Evolutionary conservation across 208 protist species (phyloP).

Genomic region (Blechomonas ayalai): DNA sequence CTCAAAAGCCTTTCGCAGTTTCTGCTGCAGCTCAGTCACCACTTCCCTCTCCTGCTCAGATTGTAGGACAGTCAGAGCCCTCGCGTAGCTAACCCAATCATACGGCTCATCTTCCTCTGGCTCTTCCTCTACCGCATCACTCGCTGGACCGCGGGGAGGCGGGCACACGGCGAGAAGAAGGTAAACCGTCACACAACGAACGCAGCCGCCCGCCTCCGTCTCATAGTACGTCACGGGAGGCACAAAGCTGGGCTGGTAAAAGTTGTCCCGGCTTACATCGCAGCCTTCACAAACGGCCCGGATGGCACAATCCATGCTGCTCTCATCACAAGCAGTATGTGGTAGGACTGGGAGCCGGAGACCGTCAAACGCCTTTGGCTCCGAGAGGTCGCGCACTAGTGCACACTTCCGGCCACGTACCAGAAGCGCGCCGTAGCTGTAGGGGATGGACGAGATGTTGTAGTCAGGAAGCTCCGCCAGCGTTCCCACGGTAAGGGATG

Average conservation of each 20-base stretch:
- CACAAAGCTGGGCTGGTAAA: slow-evolving; percentile 62
- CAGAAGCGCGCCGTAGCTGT: slow-evolving; percentile 64
- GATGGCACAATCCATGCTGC: slow-evolving; percentile 53
- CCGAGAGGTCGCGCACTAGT: slow-evolving; percentile 28
- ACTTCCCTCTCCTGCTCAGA: slow-evolving; percentile 38
- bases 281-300: slow-evolving; percentile 63
- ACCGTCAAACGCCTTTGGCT: not conserved
- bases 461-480: slow-evolving; percentile 44
- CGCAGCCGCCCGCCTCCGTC: not conserved
- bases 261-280: slow-evolving; percentile 81
- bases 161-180: slow-evolving; percentile 44
- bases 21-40: slow-evolving; percentile 25
- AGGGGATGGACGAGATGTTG: slow-evolving; percentile 42
- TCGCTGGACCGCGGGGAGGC: slow-evolving; percentile 36
- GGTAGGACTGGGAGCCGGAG: slow-evolving; percentile 23
- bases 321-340: slow-evolving; percentile 26
- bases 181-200: slow-evolving; percentile 52
- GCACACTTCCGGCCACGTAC: slow-evolving; percentile 81
- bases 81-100: slow-evolving; percentile 63
- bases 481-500: slow-evolving; percentile 50
- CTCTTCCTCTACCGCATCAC: slow-evolving; percentile 49
- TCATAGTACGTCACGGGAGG: slow-evolving; percentile 57
- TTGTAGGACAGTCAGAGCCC: slow-evolving; percentile 26
- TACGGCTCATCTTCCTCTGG: slow-evolving; percentile 58
- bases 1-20: slow-evolving; percentile 27